Percentiles rank a stretch among this genome's conserved stretches.
phyloP scores from a whole-genome alignment of 768 basidiomycete species.

The Boletus rubropictus region DNA sequence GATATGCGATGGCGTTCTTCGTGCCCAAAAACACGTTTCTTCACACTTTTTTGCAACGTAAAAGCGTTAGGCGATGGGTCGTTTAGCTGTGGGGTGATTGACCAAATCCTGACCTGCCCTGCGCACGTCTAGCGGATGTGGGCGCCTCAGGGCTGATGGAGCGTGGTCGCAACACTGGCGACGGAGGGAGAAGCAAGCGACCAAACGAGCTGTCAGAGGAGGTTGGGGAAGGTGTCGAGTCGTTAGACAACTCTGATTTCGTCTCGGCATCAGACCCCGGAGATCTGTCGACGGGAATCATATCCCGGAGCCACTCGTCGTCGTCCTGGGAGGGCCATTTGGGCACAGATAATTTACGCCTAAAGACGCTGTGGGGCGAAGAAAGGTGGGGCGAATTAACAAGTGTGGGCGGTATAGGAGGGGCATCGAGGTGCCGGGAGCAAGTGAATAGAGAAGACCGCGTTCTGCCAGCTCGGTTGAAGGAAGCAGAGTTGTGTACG shows the following conservation, averaged over 20 bases:
- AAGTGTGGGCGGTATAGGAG: constrained; percentile 58
- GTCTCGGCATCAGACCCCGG: constrained; percentile 9
- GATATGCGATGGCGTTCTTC: constrained; percentile 11
- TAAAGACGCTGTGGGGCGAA: constrained; percentile 46
- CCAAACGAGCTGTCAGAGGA: constrained; percentile 18
- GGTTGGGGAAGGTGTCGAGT: constrained; percentile 16
- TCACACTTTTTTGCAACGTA: constrained; percentile 19
- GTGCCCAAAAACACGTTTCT: constrained; percentile 25
- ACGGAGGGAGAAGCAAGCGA: constrained; percentile 11
- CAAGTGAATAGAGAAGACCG: constrained; percentile 18
- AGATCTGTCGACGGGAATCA: constrained; percentile 38
- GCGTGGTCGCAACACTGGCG: constrained; percentile 22
- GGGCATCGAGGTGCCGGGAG: constrained; percentile 27
- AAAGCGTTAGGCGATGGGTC: constrained; percentile 10
- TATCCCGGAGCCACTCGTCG: constrained; percentile 61
- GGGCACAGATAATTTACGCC: constrained; percentile 30
- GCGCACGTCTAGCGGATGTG: constrained; percentile 10
- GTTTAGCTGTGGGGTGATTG: constrained; percentile 13
- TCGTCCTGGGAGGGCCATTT: constrained; percentile 44
- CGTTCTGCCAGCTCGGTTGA: constrained; percentile 3
- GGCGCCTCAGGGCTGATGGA: constrained; percentile 15
- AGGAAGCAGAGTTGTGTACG: constrained; percentile 12
- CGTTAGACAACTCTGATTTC: constrained; percentile 13
- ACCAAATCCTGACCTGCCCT: constrained; percentile 10
- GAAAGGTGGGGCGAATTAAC: constrained; percentile 49